These are phyloP conservation scores for Picochlorum sp. DNA, from an alignment of 139 green algal species.

Conservation along the genomic window DNA sequence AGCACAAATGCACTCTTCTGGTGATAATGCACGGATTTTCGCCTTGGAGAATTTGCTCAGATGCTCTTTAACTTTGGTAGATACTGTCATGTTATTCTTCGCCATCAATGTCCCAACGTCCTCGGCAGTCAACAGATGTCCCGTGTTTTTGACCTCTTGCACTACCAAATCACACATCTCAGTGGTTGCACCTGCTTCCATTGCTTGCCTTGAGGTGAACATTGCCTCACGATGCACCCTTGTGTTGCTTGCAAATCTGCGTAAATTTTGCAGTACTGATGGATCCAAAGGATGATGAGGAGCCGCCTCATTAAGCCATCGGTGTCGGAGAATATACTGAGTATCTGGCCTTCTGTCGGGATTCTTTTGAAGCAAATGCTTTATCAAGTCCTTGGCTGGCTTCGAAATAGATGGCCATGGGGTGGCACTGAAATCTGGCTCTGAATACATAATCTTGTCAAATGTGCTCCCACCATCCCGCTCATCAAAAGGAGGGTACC, in stretches of 20 bases:
- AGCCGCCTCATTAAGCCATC: slow-evolving; percentile 31
- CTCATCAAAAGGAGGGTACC: slow-evolving; percentile 81
- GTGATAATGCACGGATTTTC: background rate
- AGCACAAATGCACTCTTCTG: slow-evolving; percentile 16
- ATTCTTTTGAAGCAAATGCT: slow-evolving; percentile 31
- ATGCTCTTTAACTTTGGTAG: background rate
- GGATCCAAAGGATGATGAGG: slow-evolving; percentile 34
- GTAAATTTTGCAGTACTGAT: slow-evolving; percentile 31
- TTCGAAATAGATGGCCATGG: slow-evolving; percentile 34
- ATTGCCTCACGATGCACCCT: slow-evolving; percentile 75
- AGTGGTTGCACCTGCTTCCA: background rate
- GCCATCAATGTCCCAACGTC: background rate
- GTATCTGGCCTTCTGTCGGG: slow-evolving; percentile 19
- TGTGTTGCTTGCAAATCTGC: slow-evolving; percentile 62
- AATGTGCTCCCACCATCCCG: slow-evolving; percentile 66
- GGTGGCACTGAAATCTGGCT: slow-evolving; percentile 31
- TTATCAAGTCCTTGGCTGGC: slow-evolving; percentile 34
- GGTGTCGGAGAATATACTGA: slow-evolving; percentile 25
- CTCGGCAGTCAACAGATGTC: background rate
- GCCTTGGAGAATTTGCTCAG: background rate
- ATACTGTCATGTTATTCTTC: background rate
- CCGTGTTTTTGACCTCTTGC: background rate
- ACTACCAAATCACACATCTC: background rate
- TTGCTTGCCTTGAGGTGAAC: slow-evolving; percentile 31
- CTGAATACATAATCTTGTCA: slow-evolving; percentile 44